phyloP scores from a whole-genome alignment of 2,329 filamentous ascomycete genomes.

The Colletotrichum cereale region DNA sequence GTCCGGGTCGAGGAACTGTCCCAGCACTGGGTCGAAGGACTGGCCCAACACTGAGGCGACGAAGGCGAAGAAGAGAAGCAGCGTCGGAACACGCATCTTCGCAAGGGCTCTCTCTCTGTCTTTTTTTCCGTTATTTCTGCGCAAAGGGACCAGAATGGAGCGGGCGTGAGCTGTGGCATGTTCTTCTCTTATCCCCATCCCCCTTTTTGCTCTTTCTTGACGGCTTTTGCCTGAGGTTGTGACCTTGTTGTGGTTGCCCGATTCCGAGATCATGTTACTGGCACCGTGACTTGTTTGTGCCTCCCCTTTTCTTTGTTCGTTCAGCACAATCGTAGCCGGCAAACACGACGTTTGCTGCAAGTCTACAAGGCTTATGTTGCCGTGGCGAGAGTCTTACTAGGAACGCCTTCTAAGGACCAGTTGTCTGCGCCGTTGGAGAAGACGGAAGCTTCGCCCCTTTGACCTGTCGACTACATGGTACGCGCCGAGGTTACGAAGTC shows the following conservation, averaged over 20 bases:
- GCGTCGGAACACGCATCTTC: background rate
- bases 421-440: no score
- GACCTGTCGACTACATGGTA: no score
- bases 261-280: background rate
- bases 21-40: background rate
- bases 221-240: background rate
- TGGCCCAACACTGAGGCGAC: background rate
- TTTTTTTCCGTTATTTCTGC: no score
- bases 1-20: background rate
- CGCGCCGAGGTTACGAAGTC: no score
- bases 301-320: background rate
- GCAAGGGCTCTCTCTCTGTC: background rate
- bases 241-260: background rate
- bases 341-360: background rate
- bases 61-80: background rate
- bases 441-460: no score
- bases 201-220: background rate
- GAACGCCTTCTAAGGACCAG: background rate
- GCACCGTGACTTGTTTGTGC: background rate
- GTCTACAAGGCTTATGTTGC: background rate
- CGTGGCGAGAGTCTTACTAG: no score
- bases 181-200: background rate
- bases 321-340: background rate
- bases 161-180: background rate
- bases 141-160: background rate